Base-by-base conservation (phyloP, 768 basidiomycete species). In the Suillus discolor region DNA sequence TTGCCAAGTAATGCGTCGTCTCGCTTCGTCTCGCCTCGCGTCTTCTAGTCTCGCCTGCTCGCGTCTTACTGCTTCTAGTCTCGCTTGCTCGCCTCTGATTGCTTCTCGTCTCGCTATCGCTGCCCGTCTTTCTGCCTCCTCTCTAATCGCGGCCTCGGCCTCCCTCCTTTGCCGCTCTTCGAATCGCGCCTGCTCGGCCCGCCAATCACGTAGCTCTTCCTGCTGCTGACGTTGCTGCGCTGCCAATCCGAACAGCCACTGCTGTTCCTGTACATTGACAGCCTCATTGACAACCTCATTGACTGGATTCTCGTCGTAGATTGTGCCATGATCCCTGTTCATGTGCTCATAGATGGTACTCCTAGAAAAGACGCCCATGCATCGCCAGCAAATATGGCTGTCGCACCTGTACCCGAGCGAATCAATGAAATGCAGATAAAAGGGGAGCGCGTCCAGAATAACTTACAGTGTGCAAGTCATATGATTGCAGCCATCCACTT, bases 301-400 rank as follows among this genome's bases (percentile, higher is more conserved):
- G 34, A 9, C 63, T 6, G 63, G 66, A 31, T 13, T 62, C 31
- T 71, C 68, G 13, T 65, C 75, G 16, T 76, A 57, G 23, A 75
- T 74, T n/a, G 70, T 68, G 39, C 75, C 77, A 67, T 82, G 81
- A 2, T 34, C 71, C 0, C 1, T 16, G 12, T 61, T 61, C 81
- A 86, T 80, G 55, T 85, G 84, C 0, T 11, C 1, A 55, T 82
- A 81, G 18, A 82, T 77, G 6, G 73, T 70, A 0, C 39, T 64
- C 0, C 4, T 23, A 0, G 65, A 65, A 57, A 87, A 88, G 6
- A 77, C 59, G 9, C 73, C 73, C 77, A 85, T 73, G 64, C 88
- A 89, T 9, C 74, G 73, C 93, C 92, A 94, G 68, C 92, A 94
- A 2, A 89, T 88, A 73, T 94, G 92, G 1, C 88, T 89, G 57